These are phyloP conservation scores for Ophiostoma novo-ulmi DNA, from an alignment of 2,329 filamentous ascomycete species.

Conservation along the genomic window DNA sequence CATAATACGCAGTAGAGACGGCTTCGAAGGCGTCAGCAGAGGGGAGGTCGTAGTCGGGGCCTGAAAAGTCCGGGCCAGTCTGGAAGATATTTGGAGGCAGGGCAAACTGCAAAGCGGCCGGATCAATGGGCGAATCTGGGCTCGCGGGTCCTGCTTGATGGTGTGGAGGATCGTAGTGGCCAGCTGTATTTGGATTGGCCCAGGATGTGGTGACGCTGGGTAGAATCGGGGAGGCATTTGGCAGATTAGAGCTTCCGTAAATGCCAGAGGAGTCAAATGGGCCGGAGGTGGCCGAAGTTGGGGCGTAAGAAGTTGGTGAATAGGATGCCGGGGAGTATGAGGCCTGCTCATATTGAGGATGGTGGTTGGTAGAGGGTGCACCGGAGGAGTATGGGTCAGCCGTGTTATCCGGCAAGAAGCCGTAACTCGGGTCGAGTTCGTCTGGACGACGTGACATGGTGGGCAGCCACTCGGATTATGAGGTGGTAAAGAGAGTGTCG, in stretches of 20 bases:
- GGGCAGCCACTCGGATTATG: background rate
- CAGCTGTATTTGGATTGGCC: slow-evolving; percentile 40
- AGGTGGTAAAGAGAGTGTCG: too few relatives aligned
- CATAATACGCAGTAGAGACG: slow-evolving; percentile 39
- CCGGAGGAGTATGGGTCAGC: background rate
- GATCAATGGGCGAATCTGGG: slow-evolving; percentile 49
- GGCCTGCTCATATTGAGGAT: slow-evolving; percentile 24
- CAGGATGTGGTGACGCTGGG: slow-evolving; percentile 49
- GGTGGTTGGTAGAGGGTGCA: background rate
- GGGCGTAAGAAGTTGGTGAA: slow-evolving; percentile 18
- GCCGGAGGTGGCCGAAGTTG: background rate
- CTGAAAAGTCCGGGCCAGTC: slow-evolving; percentile 28
- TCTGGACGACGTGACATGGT: slow-evolving; percentile 32
- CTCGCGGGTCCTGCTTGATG: slow-evolving; percentile 36
- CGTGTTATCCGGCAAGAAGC: slow-evolving; percentile 10
- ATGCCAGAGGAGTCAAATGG: background rate
- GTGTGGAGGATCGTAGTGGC: slow-evolving; percentile 36
- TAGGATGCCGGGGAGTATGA: background rate
- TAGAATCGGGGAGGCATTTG: slow-evolving; percentile 35
- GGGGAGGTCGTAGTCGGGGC: slow-evolving; percentile 8
- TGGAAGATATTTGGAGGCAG: slow-evolving; percentile 49
- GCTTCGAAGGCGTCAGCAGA: slow-evolving; percentile 34
- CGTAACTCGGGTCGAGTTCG: slow-evolving; percentile 20
- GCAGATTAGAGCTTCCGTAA: background rate
- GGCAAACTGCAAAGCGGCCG: slow-evolving; percentile 49